Conservation (phyloP, 2,329 filamentous ascomycete species). For the Fusarium tupiense region DNA sequence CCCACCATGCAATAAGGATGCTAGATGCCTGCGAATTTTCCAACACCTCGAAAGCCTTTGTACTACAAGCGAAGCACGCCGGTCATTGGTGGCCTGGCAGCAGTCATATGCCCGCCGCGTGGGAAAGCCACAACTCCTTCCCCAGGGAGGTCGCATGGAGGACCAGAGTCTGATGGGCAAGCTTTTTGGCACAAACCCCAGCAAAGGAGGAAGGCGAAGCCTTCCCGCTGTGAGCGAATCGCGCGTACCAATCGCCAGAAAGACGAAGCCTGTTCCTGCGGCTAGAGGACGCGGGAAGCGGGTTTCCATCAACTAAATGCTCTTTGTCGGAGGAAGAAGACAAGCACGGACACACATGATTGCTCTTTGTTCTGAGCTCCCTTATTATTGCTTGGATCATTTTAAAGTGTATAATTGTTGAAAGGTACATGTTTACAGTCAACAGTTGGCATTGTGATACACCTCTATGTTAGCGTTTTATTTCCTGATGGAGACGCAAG, state of each 20-base stretch:
- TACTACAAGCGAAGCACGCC: slow-evolving; percentile 57
- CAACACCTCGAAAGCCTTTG: slow-evolving; percentile 58
- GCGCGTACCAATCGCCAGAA: slow-evolving; percentile 7
- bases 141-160: slow-evolving; percentile 49
- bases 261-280: neutral
- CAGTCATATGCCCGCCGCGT: slow-evolving; percentile 56
- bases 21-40: slow-evolving; percentile 57
- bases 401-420: neutral
- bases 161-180: slow-evolving; percentile 43
- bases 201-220: slow-evolving; percentile 37
- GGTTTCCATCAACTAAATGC: slow-evolving; percentile 23
- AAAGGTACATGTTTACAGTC: slow-evolving; percentile 10
- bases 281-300: slow-evolving; percentile 22
- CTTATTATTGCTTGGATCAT: neutral
- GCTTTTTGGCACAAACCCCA: slow-evolving; percentile 40
- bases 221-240: slow-evolving; percentile 24
- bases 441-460: neutral
- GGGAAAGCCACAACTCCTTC: slow-evolving; percentile 53
- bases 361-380: neutral
- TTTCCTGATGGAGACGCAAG: neutral
- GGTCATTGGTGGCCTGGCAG: slow-evolving; percentile 60
- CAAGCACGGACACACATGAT: neutral
- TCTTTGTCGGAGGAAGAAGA: neutral
- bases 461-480: slow-evolving; percentile 6
- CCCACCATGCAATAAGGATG: slow-evolving; percentile 49